Evolutionary conservation across 345 rosid genomes (phyloP).

Genomic region (Clausena lansium): DNA sequence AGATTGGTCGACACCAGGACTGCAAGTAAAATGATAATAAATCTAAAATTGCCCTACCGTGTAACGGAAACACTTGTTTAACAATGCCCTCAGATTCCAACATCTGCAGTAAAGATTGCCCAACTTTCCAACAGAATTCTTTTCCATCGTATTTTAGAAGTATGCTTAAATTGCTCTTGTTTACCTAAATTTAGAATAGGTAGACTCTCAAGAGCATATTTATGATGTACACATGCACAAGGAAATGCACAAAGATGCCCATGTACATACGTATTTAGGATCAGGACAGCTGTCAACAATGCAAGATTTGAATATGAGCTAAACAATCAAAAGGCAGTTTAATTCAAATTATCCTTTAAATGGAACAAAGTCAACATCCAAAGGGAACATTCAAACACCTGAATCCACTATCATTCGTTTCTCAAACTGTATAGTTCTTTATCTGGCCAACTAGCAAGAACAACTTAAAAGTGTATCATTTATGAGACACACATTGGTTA

Average conservation of each 20-base stretch:
- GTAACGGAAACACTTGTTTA: conserved; percentile 78
- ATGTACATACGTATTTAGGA: background rate
- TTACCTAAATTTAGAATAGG: conserved; percentile 44
- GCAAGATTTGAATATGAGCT: background rate
- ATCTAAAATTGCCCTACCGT: conserved; percentile 48
- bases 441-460: background rate
- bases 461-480: background rate
- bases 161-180: conserved; percentile 32
- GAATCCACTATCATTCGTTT: background rate
- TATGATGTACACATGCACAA: background rate
- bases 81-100: conserved; percentile 68
- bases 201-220: background rate
- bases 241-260: background rate
- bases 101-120: conserved; percentile 63
- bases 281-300: background rate
- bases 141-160: conserved; percentile 44
- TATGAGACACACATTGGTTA: background rate
- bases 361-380: background rate
- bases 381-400: background rate
- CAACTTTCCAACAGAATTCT: conserved; percentile 59
- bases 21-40: conserved; percentile 8
- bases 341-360: background rate
- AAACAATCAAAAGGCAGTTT: background rate
- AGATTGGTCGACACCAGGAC: conserved; percentile 12
- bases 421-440: background rate